Evolutionary conservation across 2,329 filamentous ascomycete species (phyloP).

Genomic region (Calonectria henricotiae): DNA sequence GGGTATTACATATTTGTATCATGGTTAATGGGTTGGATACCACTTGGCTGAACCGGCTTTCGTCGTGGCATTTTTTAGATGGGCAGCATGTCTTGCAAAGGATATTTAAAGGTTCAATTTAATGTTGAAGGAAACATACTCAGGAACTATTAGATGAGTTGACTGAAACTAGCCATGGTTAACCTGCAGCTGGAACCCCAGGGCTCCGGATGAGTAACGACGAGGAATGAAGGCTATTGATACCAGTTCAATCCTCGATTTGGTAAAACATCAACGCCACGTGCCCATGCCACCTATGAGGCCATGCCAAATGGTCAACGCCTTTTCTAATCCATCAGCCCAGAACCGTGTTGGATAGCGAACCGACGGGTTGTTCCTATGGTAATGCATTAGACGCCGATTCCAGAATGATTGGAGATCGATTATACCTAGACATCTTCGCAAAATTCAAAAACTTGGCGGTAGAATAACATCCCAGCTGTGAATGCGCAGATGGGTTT

Average conservation of each 20-base stretch:
- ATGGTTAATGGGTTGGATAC: neutral
- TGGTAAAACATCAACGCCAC: too few relatives aligned
- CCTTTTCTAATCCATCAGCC: too few relatives aligned
- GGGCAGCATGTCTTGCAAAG: constrained; percentile 24
- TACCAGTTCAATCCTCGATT: constrained; percentile 21
- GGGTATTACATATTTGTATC: constrained; percentile 7
- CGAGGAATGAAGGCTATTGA: constrained; percentile 22
- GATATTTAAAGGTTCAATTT: constrained; percentile 40
- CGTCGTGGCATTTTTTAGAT: constrained; percentile 26
- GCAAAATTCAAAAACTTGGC: too few relatives aligned
- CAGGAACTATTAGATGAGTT: constrained; percentile 21
- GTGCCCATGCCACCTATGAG: too few relatives aligned
- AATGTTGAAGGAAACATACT: constrained; percentile 38
- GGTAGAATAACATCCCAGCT: too few relatives aligned
- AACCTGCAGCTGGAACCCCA: constrained; percentile 28
- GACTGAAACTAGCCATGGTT: neutral
- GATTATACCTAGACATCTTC: too few relatives aligned
- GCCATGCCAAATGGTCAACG: too few relatives aligned
- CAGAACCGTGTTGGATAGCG: too few relatives aligned
- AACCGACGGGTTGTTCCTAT: too few relatives aligned
- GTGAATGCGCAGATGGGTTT: too few relatives aligned
- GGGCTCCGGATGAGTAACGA: constrained; percentile 28
- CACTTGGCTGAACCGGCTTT: constrained; percentile 8
- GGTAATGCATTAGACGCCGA: too few relatives aligned
- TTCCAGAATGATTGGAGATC: too few relatives aligned